A percentile compares a stretch with the other conserved stretches of the same genome.
Conservation (phyloP, 768 basidiomycete genomes). For the Trametes cinnabarina region DNA sequence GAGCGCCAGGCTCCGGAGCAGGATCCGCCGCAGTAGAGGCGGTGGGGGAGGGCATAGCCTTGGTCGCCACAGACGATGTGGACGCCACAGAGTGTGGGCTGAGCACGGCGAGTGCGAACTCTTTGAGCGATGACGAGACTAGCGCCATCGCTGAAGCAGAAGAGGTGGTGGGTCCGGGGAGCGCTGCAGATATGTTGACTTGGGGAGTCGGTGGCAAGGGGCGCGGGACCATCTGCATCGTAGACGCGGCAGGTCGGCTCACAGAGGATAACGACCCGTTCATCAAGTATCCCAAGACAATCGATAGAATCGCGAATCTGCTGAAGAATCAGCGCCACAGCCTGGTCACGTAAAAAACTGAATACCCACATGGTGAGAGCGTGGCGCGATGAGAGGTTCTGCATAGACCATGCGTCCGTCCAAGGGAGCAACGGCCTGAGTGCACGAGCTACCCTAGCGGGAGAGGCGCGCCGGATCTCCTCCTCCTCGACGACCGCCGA, state of each 20-base stretch:
- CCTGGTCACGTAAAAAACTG: no score
- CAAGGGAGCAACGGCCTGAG: constrained; percentile 44
- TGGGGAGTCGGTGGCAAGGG: constrained; percentile 26
- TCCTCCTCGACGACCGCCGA: constrained; percentile 48
- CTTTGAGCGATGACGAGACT: constrained; percentile 25
- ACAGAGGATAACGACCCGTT: constrained; percentile 44
- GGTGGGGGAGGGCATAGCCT: constrained; percentile 16
- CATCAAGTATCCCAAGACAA: constrained; percentile 57
- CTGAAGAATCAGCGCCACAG: constrained; percentile 11
- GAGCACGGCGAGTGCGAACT: constrained; percentile 36
- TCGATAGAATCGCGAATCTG: constrained; percentile 67
- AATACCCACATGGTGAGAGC: constrained; percentile 63
- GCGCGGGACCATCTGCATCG: constrained; percentile 30
- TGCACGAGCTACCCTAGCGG: constrained; percentile 42
- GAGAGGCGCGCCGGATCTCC: constrained; percentile 42
- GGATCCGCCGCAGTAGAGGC: constrained; percentile 6
- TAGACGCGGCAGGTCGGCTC: constrained; percentile 27
- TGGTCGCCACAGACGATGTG: constrained; percentile 17
- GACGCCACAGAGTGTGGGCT: constrained; percentile 26
- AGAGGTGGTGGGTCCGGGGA: not conserved
- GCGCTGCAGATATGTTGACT: constrained; percentile 21
- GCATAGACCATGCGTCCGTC: constrained; percentile 37
- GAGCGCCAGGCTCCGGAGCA: constrained; percentile 3
- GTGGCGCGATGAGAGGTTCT: constrained; percentile 42
- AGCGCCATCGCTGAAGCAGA: constrained; percentile 11